Conservation (phyloP, 805 yeast genomes). For the Pichia eremophila region DNA sequence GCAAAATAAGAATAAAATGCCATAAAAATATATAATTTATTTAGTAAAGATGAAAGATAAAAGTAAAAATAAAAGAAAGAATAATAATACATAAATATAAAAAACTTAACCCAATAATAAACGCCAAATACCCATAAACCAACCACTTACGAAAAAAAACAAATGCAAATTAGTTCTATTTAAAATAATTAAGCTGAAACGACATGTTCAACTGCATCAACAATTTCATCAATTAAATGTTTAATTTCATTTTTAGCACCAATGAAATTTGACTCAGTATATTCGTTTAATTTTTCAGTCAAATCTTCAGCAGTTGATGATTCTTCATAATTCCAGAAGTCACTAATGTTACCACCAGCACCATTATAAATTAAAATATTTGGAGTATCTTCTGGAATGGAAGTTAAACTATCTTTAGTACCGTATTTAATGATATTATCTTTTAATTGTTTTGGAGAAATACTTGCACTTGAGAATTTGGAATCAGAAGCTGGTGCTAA, state of each 20-base stretch:
- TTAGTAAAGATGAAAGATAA: background rate
- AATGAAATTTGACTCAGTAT: constrained; percentile 14
- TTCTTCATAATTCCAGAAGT: constrained; percentile 41
- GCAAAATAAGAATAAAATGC: too few relatives aligned
- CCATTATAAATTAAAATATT: constrained; percentile 73
- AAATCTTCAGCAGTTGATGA: constrained; percentile 5
- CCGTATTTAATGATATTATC: constrained; percentile 64
- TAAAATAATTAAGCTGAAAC: background rate
- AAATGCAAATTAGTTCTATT: background rate
- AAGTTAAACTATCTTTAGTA: constrained; percentile 48
- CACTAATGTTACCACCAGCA: constrained; percentile 62
- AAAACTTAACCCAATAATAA: background rate
- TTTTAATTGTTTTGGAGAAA: constrained; percentile 69
- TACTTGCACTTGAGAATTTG: constrained; percentile 46
- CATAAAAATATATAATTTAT: background rate
- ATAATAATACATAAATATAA: background rate
- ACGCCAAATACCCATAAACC: background rate
- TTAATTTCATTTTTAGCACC: constrained; percentile 16
- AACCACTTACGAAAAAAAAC: background rate
- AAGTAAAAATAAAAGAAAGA: background rate
- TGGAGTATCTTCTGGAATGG: constrained; percentile 66
- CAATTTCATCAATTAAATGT: constrained; percentile 14
- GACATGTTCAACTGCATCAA: constrained; percentile 11
- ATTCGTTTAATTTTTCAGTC: constrained; percentile 13
- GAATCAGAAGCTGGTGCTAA: constrained; percentile 70